phyloP scores from a whole-genome alignment of 164 flowering plant genomes.

The Euptelea pleiosperma region DNA sequence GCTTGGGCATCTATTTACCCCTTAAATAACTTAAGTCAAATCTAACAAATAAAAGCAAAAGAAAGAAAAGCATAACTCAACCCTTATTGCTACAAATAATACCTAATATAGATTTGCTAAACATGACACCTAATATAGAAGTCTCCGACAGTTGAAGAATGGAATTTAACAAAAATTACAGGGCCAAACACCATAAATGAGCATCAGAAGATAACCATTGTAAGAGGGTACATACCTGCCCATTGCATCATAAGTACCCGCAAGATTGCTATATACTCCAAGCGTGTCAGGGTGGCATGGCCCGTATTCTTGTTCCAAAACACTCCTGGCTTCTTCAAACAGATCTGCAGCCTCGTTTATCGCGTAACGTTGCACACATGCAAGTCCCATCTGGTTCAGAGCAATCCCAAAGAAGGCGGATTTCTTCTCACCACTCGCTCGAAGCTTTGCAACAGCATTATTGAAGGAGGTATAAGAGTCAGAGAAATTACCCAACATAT shows the following conservation, averaged over 20 bases:
- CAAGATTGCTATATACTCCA: conserved; percentile 95
- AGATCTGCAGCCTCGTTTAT: conserved; percentile 79
- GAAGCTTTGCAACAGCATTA: conserved; percentile 63
- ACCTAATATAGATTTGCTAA: background rate
- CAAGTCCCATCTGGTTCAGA: conserved; percentile 92
- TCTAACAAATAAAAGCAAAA: too few relatives aligned
- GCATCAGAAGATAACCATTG: background rate
- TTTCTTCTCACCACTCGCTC: conserved; percentile 84
- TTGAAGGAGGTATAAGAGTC: conserved; percentile 69
- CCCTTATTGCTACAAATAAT: too few relatives aligned
- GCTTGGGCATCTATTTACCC: too few relatives aligned
- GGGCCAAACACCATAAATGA: background rate
- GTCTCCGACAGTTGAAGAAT: too few relatives aligned
- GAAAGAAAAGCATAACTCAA: too few relatives aligned
- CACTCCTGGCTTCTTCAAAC: conserved; percentile 81
- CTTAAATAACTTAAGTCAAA: too few relatives aligned
- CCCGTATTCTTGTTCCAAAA: conserved; percentile 81
- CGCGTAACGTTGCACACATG: conserved; percentile 74
- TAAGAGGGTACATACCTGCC: conserved; percentile 61
- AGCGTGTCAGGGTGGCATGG: conserved; percentile 93
- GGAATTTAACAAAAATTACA: too few relatives aligned
- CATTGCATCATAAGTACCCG: conserved; percentile 93
- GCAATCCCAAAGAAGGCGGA: conserved; percentile 90
- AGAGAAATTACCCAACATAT: conserved; percentile 68
- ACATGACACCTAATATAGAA: background rate